Base-by-base conservation (phyloP, 1,284 basidiomycete species). In the Rhizoctonia solani region DNA sequence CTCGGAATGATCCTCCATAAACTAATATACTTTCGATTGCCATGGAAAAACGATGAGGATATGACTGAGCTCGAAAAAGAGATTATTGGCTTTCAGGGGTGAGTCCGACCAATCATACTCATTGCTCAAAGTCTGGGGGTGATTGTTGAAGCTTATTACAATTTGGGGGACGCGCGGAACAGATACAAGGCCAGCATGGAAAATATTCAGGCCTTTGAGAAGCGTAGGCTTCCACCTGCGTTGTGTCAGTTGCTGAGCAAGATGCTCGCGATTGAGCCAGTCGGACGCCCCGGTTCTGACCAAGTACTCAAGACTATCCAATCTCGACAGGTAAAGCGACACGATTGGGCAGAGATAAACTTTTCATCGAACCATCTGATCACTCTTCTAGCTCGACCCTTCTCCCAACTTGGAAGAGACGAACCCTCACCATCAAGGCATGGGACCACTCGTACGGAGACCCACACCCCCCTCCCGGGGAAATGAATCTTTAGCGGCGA, bases 1-100 rank as follows among this genome's bases (percentile, higher is more conserved):
- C 71, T 83, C 14, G 94, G 94, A 19, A 93, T 98, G 89, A 89
- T 98, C 47, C 81, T 98, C 11, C 87, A 97, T 79, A 93, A 93
- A 74, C 82, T 97, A 68, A 78, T 96, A 1, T 98, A 96, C 78
- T 93, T 98, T 77, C 83, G 84, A 32, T 76, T 93, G 21, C 93
- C 93, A 0, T 95, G 93, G 73, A 81, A 80, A 23, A 88, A 85
- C 69, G 79, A 72, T 2, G 85, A 85, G 14, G 87, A 88, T 71
- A 79, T 91, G 76, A 81, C 83, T 50, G 76, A 76, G 42, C 78
- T 98, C 32, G 87, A 92, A 71, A 79, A 79, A 21, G 92, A 94
- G 74, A 90, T 97, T n/a, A 70, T 83, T 55, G 72, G 74, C 1
- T 97, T 95, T 78, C 75, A 80, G 25, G 94, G 94, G 83, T 92